A percentile compares a stretch with the other conserved stretches of the same genome.
phyloP scores from a whole-genome alignment of 768 basidiomycete genomes.

The Coprinopsis sp. region DNA sequence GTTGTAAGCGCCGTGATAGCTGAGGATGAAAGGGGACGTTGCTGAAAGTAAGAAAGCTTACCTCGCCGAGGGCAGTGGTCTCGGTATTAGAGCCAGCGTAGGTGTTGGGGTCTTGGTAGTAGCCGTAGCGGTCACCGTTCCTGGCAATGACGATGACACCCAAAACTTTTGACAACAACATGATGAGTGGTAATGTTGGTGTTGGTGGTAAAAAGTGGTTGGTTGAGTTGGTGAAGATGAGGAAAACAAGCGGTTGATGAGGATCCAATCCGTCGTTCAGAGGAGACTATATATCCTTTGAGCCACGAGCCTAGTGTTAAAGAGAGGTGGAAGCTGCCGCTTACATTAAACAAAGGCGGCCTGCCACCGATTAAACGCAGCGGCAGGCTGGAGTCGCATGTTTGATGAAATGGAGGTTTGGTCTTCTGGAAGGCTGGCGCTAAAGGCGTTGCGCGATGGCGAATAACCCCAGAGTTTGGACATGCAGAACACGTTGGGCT shows the following conservation, averaged over 20 bases:
- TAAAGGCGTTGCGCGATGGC: not conserved
- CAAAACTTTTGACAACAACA: conserved; percentile 58
- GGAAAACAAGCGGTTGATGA: not conserved
- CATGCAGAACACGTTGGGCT: not conserved
- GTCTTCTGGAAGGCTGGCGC: not conserved
- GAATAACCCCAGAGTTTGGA: not conserved
- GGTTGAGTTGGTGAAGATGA: conserved; percentile 13
- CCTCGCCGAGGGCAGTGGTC: conserved; percentile 75
- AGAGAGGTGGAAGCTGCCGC: no score
- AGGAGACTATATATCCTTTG: not conserved
- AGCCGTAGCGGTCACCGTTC: conserved; percentile 70
- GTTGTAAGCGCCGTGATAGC: no score
- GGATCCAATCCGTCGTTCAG: not conserved
- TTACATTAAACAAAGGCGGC: no score
- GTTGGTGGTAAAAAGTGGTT: conserved; percentile 15
- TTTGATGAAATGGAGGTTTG: not conserved
- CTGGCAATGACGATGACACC: conserved; percentile 76
- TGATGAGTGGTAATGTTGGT: conserved; percentile 16
- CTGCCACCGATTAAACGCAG: not conserved
- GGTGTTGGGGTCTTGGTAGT: conserved; percentile 66
- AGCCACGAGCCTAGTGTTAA: no score
- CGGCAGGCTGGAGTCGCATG: conserved; percentile 6
- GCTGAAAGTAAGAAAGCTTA: conserved; percentile 23
- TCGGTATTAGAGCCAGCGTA: conserved; percentile 60
- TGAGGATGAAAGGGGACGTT: not conserved